A percentile compares a stretch with the other conserved stretches of the same genome.
Evolutionary conservation across 768 basidiomycete species (phyloP).

Genomic region (Leccinum rimulosum): DNA sequence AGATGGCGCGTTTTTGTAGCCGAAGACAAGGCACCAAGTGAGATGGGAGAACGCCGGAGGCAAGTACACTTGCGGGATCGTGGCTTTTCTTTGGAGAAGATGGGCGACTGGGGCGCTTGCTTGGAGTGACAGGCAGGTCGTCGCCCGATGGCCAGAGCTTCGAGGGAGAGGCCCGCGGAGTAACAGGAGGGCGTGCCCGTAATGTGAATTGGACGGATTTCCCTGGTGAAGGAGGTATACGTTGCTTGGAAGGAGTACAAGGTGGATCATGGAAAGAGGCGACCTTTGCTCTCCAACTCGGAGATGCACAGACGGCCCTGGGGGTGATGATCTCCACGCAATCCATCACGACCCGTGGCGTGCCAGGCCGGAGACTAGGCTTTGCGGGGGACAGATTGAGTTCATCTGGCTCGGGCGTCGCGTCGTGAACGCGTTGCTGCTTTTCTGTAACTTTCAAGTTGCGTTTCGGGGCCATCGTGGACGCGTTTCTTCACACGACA

Average conservation of each 20-base stretch:
- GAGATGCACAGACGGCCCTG: slow-evolving; percentile 14
- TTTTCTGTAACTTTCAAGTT: slow-evolving; percentile 33
- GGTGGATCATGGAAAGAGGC: slow-evolving; percentile 5
- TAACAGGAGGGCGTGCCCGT: slow-evolving; percentile 11
- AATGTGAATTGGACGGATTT: slow-evolving; percentile 11
- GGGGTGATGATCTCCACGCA: slow-evolving; percentile 33
- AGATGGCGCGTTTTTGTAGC: slow-evolving; percentile 56
- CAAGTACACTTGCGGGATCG: slow-evolving; percentile 1
- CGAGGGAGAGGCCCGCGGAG: slow-evolving; percentile 18
- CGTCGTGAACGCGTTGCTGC: slow-evolving; percentile 1
- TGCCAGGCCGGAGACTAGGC: slow-evolving; percentile 18
- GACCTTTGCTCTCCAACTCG: slow-evolving; percentile 2
- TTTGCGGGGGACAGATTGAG: slow-evolving; percentile 30
- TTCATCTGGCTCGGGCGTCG: slow-evolving; percentile 26
- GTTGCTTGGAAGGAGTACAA: slow-evolving; percentile 20
- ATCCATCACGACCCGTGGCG: slow-evolving; percentile 28
- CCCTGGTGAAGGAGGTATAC: background rate
- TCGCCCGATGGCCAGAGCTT: slow-evolving; percentile 3
- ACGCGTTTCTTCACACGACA: slow-evolving; percentile 23
- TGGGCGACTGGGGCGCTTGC: slow-evolving; percentile 6
- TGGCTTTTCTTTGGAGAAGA: slow-evolving; percentile 16
- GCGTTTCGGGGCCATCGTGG: slow-evolving; percentile 39
- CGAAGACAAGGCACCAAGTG: slow-evolving; percentile 47
- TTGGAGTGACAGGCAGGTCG: slow-evolving; percentile 20
- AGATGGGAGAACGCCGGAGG: slow-evolving; percentile 32